A percentile compares a stretch with the other conserved stretches of the same genome.
These are phyloP conservation scores for Mitragyna speciosa DNA, from an alignment of 257 asterid species.

Conservation along the genomic window DNA sequence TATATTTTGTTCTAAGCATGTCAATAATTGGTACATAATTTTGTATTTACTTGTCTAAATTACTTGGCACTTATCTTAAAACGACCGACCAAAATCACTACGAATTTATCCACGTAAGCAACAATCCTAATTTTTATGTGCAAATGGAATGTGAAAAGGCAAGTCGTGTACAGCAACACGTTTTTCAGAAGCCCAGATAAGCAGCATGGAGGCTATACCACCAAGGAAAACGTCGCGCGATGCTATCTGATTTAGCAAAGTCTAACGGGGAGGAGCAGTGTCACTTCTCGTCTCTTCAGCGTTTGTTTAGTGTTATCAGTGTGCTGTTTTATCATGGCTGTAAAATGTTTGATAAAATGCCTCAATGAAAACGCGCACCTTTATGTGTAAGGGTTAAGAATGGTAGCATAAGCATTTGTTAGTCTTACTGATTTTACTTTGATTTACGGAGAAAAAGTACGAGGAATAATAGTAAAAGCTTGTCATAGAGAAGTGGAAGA, in stretches of 20 bases:
- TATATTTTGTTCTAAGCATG: too few relatives aligned
- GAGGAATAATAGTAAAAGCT: too few relatives aligned
- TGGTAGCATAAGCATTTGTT: not conserved
- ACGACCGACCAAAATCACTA: too few relatives aligned
- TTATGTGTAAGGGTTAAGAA: not conserved
- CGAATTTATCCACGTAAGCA: too few relatives aligned
- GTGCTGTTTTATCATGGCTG: not conserved
- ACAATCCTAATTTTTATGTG: too few relatives aligned
- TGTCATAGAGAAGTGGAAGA: not conserved
- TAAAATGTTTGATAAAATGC: slow-evolving; percentile 15
- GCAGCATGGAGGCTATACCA: not conserved
- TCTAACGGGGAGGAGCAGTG: not conserved
- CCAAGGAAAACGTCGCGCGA: too few relatives aligned
- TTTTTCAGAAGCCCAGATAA: not conserved
- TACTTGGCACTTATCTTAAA: too few relatives aligned
- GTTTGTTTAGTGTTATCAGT: not conserved
- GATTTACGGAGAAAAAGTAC: not conserved
- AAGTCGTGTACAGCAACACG: not conserved
- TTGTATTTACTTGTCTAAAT: too few relatives aligned
- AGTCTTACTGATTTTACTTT: not conserved
- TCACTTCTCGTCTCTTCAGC: not conserved
- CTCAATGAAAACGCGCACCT: not conserved
- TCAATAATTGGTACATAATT: too few relatives aligned
- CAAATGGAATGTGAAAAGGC: too few relatives aligned
- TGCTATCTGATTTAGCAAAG: not conserved